Conservation (phyloP, 2,329 filamentous ascomycete species). For the Diaporthe amygdali region DNA sequence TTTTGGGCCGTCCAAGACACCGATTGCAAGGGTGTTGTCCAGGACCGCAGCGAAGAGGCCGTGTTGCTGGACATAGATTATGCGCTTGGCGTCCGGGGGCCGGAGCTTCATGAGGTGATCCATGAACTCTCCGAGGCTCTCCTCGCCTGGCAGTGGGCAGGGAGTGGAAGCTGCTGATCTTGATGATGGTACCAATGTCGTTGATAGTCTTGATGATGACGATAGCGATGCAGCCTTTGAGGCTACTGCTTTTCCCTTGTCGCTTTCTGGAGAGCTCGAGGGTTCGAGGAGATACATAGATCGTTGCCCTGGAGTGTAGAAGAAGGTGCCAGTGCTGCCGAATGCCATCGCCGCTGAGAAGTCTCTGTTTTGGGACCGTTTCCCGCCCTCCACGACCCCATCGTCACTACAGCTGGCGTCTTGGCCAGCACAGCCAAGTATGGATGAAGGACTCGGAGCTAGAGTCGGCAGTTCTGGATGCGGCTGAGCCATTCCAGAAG, state of each 20-base stretch:
- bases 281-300: not conserved
- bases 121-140: conserved; percentile 4
- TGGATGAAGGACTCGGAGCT: not conserved
- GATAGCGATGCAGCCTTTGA: not conserved
- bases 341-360: not conserved
- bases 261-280: too few species aligned
- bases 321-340: not conserved
- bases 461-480: not conserved
- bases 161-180: not conserved
- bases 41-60: conserved; percentile 41
- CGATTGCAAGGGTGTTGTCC: conserved; percentile 43
- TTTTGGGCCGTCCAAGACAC: conserved; percentile 32
- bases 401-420: not conserved
- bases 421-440: not conserved
- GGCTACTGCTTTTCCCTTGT: not conserved
- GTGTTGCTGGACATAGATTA: conserved; percentile 27
- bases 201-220: not conserved
- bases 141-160: not conserved
- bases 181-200: not conserved
- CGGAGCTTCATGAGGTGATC: not conserved
- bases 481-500: not conserved
- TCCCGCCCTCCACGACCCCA: not conserved
- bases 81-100: conserved; percentile 1
- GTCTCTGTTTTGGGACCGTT: not conserved
- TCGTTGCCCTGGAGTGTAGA: not conserved